These are phyloP conservation scores for Piromyces finnis DNA, from an alignment of 192 early-diverging fungal genomes.

Conservation along the genomic window DNA sequence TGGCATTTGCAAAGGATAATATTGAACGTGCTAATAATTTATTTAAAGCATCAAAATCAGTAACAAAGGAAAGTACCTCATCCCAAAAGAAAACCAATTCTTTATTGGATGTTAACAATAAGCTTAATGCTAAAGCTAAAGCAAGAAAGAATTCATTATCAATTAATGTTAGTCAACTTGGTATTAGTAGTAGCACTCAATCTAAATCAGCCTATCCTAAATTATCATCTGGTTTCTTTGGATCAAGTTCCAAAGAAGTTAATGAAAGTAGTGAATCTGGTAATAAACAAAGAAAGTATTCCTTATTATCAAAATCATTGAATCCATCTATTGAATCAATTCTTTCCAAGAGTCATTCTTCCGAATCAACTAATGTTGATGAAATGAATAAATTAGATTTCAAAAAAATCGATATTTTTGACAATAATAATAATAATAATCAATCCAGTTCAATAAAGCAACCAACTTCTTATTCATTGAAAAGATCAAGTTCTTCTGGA, in stretches of 20 bases:
- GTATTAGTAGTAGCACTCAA: background rate
- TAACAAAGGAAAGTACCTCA: background rate
- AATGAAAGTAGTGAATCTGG: background rate
- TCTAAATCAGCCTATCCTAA: background rate
- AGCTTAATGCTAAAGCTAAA: background rate
- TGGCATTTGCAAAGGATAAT: background rate
- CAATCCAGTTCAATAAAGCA: background rate
- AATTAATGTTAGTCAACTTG: background rate
- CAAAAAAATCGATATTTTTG: background rate
- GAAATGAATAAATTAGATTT: background rate
- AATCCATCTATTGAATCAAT: background rate
- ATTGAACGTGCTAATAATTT: background rate
- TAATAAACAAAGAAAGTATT: background rate
- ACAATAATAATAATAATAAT: background rate
- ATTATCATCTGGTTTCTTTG: background rate
- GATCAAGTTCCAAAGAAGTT: background rate
- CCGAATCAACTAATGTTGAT: background rate
- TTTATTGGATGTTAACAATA: background rate
- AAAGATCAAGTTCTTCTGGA: background rate
- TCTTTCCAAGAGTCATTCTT: too few species aligned
- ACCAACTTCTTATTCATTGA: background rate
- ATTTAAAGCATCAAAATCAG: background rate
- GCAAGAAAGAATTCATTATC: background rate
- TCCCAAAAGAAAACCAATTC: background rate
- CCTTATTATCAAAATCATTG: background rate